Conservation (phyloP, 805 yeast species). For the Candida coquimbonensis region DNA sequence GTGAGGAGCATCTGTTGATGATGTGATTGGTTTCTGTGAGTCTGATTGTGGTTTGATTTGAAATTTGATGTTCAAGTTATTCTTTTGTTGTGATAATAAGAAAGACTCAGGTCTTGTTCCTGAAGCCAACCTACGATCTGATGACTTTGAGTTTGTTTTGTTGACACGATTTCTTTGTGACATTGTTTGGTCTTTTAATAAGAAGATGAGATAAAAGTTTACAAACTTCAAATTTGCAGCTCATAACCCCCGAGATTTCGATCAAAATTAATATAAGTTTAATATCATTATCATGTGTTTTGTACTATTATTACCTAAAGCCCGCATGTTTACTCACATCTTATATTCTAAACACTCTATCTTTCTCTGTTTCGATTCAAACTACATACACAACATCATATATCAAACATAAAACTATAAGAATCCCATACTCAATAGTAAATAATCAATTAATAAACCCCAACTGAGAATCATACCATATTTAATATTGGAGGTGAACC, state of each 20-base stretch:
- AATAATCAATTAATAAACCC: slow-evolving; percentile 62
- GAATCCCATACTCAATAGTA: slow-evolving; percentile 41
- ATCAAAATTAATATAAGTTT: no score
- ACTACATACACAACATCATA: neutral
- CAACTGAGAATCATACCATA: slow-evolving; percentile 65
- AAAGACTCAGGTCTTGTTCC: slow-evolving; percentile 39
- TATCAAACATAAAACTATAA: slow-evolving; percentile 20
- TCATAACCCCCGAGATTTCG: no score
- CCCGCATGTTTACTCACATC: no score
- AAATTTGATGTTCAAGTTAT: slow-evolving; percentile 10
- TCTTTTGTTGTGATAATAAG: slow-evolving; percentile 27
- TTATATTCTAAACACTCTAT: neutral
- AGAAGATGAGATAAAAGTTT: neutral
- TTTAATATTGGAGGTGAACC: slow-evolving; percentile 68
- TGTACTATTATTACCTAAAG: no score
- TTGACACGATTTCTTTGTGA: slow-evolving; percentile 1
- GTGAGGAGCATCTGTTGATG: neutral
- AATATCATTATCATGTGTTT: no score
- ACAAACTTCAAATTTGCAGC: neutral
- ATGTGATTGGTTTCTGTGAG: slow-evolving; percentile 3
- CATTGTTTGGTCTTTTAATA: neutral
- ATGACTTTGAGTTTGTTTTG: slow-evolving; percentile 26
- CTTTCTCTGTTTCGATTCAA: neutral
- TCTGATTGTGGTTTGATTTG: slow-evolving; percentile 3
- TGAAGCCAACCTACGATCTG: slow-evolving; percentile 51